These are phyloP conservation scores for Xylariomycetidae sp. DNA, from an alignment of 2,329 filamentous ascomycete species.

Conservation along the genomic window DNA sequence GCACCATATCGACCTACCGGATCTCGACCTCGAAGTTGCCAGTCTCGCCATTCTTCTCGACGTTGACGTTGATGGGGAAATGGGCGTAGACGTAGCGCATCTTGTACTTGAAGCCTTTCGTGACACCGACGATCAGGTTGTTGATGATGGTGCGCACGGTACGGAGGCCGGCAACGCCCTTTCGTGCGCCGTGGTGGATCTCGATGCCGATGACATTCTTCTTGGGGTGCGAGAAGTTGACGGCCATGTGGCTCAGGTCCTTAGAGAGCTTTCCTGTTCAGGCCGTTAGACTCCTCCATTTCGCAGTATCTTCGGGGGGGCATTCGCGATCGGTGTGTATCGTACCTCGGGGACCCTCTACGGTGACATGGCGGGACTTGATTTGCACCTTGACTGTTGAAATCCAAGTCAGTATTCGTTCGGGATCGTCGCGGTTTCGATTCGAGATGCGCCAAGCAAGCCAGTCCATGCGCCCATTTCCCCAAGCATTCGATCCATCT, in stretches of 20 bases:
- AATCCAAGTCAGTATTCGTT: slow-evolving; percentile 30
- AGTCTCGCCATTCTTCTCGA: slow-evolving; percentile 92
- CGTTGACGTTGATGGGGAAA: slow-evolving; percentile 99
- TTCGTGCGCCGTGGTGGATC: slow-evolving; percentile 96
- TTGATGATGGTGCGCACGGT: slow-evolving; percentile 97
- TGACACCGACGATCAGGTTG: slow-evolving; percentile 98
- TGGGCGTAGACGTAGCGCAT: slow-evolving; percentile 99
- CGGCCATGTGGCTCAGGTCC: slow-evolving; percentile 92
- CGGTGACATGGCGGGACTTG: slow-evolving; percentile 93
- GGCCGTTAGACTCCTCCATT: slow-evolving; percentile 28
- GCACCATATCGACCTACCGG: slow-evolving; percentile 56
- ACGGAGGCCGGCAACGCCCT: slow-evolving; percentile 95
- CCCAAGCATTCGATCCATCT: slow-evolving; percentile 4
- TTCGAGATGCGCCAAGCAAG: slow-evolving; percentile 3
- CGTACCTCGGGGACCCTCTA: slow-evolving; percentile 91
- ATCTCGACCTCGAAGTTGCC: slow-evolving; percentile 91
- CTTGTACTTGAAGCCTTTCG: slow-evolving; percentile 99
- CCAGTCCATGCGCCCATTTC: slow-evolving; percentile 1
- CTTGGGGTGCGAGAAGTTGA: slow-evolving; percentile 87
- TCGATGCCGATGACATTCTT: slow-evolving; percentile 89
- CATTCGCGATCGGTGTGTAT: slow-evolving; percentile 14
- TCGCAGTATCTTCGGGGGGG: slow-evolving; percentile 3
- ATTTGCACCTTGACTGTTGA: slow-evolving; percentile 89
- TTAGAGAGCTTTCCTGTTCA: slow-evolving; percentile 82
- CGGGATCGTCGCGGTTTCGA: slow-evolving; percentile 6